Base-by-base conservation (phyloP, 352 stramenopile species). In the Aphanomyces euteiches region DNA sequence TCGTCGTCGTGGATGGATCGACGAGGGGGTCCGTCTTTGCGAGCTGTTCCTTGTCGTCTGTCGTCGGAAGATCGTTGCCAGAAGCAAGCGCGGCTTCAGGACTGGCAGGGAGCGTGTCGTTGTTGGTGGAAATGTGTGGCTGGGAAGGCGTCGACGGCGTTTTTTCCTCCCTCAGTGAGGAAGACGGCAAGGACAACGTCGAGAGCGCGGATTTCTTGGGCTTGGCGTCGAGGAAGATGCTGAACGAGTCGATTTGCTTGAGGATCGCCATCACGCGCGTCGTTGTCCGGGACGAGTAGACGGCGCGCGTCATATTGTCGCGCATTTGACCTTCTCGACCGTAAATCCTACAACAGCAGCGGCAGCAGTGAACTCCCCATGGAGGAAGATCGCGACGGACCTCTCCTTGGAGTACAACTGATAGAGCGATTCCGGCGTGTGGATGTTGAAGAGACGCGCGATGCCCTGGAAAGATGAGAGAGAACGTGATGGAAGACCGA, bases 281-380 rank as follows among this genome's bases (percentile, higher is more conserved):
- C 17, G 43, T 41, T 7, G 64, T 70, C 34, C 36, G 39, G 10
- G 38, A 34, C 17, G 64, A 70, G 38, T 50, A 70, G 47, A 70
- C 64, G n/a, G 64, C 64, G 47, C 61, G 59, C 15, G 53, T 28
- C 64, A 70, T 70, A 40, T 56, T 54, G 15, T 70, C 64, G 4
- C 64, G 64, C 64, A 70, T 70, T 12, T 70, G 64, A 40, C 64
- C 64, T 70, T 70, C 64, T n/a, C 64, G 64, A n/a, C 64, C 64
- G n/a, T 70, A 56, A 41, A 70, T 70, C 3, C 64, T 70, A 63
- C 38, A 13, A 1, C 37, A n/a, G 15, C 7, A 13, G 2, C 59
- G 28, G 17, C 13, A 34, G 13, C 39, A 40, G 10, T 10, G 15
- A 7, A 38, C 5, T 57, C 45, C 2, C 45, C 13, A 53, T 53